A percentile compares a stretch with the other conserved stretches of the same genome.
Evolutionary conservation across 2,329 filamentous ascomycete genomes (phyloP).

Genomic region (Penicillium hesseltinei): DNA sequence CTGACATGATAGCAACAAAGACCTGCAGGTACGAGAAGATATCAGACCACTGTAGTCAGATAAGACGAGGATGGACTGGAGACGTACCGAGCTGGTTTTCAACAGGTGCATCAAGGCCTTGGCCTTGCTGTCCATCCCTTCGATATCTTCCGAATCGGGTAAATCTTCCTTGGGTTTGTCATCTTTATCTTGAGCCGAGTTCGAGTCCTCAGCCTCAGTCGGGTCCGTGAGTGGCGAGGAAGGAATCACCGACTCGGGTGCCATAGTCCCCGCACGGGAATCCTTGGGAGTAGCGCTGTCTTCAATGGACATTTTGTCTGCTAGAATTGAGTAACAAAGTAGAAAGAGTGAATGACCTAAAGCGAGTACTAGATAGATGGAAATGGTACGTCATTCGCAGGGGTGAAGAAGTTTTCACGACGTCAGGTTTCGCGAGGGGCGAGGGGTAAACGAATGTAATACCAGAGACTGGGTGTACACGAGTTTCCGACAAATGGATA

Average conservation of each 20-base stretch:
- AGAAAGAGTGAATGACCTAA: background rate
- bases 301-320: constrained; percentile 26
- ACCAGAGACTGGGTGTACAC: background rate
- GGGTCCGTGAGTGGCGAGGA: constrained; percentile 30
- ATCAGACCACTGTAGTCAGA: background rate
- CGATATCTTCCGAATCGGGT: constrained; percentile 30
- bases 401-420: background rate
- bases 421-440: background rate
- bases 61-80: background rate
- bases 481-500: background rate
- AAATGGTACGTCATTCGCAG: constrained; percentile 3
- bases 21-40: constrained; percentile 31
- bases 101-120: constrained; percentile 47
- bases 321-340: background rate
- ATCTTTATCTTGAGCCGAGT: constrained; percentile 8
- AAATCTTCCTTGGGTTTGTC: constrained; percentile 23
- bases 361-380: background rate
- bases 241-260: constrained; percentile 31
- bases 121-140: constrained; percentile 45
- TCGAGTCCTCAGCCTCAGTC: constrained; percentile 15
- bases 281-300: constrained; percentile 28
- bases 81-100: constrained; percentile 45
- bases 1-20: constrained; percentile 51
- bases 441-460: background rate
- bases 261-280: constrained; percentile 25